Conservation (phyloP, 2,329 filamentous ascomycete genomes). For the Akanthomyces uredinophilus region DNA sequence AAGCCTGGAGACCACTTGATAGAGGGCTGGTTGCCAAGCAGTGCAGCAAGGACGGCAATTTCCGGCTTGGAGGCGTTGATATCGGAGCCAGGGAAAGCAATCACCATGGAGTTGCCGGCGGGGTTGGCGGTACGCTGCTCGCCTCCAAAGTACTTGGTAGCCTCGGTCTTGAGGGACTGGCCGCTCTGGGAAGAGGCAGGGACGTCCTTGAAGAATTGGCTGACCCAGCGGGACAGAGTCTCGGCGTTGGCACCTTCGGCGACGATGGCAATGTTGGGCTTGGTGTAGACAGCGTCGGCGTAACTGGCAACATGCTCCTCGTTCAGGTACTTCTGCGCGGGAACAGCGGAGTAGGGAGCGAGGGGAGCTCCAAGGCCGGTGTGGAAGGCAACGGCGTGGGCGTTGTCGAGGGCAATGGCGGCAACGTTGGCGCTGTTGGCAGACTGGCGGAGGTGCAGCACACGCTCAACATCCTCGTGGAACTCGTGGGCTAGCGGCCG, state of each 20-base stretch:
- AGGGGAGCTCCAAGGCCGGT: constrained; percentile 78
- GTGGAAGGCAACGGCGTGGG: constrained; percentile 86
- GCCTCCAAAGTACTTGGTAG: constrained; percentile 87
- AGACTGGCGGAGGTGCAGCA: constrained; percentile 74
- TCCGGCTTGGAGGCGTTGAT: constrained; percentile 82
- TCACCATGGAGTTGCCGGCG: constrained; percentile 74
- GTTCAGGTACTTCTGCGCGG: constrained; percentile 75
- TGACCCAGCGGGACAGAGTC: constrained; percentile 82
- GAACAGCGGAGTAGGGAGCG: constrained; percentile 65
- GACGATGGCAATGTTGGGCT: constrained; percentile 86
- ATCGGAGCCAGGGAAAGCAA: constrained; percentile 89
- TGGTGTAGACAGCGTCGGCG: constrained; percentile 74
- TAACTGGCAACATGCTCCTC: constrained; percentile 70
- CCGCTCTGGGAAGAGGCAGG: constrained; percentile 49
- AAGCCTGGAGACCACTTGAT: constrained; percentile 97
- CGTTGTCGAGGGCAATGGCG: constrained; percentile 76
- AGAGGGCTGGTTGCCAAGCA: constrained; percentile 83
- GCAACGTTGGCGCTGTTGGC: constrained; percentile 57
- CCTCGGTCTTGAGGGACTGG: constrained; percentile 51
- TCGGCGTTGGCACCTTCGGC: constrained; percentile 77
- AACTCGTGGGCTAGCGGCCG: constrained; percentile 70
- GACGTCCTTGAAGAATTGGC: constrained; percentile 80
- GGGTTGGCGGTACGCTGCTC: constrained; percentile 82
- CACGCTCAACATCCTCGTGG: constrained; percentile 76
- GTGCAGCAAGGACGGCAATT: constrained; percentile 76